Conservation (phyloP, 208 protist species). For the Acanthamoeba triangularis region DNA sequence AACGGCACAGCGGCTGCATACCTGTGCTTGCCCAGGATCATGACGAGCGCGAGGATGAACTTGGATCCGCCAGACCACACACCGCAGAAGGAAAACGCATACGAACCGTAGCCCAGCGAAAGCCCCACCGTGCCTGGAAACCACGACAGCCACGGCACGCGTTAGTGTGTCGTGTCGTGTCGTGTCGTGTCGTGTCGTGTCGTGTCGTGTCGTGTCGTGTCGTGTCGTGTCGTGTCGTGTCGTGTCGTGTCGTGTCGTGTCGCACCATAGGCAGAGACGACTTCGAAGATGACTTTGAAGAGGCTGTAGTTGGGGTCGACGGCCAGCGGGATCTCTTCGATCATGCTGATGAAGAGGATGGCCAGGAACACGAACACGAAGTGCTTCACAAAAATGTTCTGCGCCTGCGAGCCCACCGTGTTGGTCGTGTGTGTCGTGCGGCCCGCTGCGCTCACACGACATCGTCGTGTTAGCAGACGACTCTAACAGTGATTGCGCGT, state of each 20-base stretch:
- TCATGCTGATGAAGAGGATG: conserved; percentile 62
- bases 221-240: no score
- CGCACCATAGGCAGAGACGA: conserved; percentile 53
- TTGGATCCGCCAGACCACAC: background rate
- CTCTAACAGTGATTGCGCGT: no score
- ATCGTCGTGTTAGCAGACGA: background rate
- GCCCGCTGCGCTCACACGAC: background rate
- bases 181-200: no score
- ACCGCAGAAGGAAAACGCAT: conserved; percentile 25
- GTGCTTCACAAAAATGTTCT: conserved; percentile 47
- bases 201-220: no score
- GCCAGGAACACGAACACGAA: conserved; percentile 17
- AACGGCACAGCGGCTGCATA: no score
- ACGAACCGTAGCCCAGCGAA: background rate
- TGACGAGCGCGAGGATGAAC: conserved; percentile 5
- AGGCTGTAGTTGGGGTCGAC: conserved; percentile 49
- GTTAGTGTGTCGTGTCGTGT: no score
- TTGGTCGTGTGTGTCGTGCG: background rate
- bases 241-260: no score
- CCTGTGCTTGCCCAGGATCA: conserved; percentile 74
- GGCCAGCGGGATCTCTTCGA: background rate
- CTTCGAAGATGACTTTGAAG: conserved; percentile 70
- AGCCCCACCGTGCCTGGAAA: conserved; percentile 37
- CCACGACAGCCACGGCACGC: no score
- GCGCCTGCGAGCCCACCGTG: conserved; percentile 37